A percentile compares a stretch with the other conserved stretches of the same genome.
Conservation (phyloP, 2,329 filamentous ascomycete genomes). For the Cryphonectria nitschkei region DNA sequence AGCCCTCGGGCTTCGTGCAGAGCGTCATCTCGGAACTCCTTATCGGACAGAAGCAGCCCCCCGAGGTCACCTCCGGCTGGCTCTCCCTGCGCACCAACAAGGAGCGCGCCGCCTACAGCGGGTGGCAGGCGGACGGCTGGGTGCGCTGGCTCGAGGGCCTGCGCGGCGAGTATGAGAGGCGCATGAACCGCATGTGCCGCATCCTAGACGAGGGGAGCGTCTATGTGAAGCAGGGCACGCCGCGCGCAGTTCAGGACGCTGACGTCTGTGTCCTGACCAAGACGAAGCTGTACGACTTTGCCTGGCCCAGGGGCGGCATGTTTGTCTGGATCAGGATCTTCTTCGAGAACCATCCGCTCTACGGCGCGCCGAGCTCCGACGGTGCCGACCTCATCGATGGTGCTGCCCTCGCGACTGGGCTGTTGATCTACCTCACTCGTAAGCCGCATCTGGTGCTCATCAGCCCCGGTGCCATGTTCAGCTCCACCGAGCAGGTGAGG, state of each 20-base stretch:
- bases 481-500: constrained; percentile 63
- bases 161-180: constrained; percentile 79
- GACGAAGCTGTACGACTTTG: constrained; percentile 73
- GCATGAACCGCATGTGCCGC: constrained; percentile 80
- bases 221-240: constrained; percentile 65
- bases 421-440: constrained; percentile 73
- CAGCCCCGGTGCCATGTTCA: constrained; percentile 74
- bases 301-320: constrained; percentile 86
- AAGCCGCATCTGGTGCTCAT: constrained; percentile 72
- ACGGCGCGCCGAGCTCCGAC: constrained; percentile 40
- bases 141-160: constrained; percentile 88
- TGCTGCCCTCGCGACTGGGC: constrained; percentile 61
- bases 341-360: constrained; percentile 75
- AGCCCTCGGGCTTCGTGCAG: constrained; percentile 90
- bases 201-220: constrained; percentile 71
- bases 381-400: constrained; percentile 52
- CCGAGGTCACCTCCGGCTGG: constrained; percentile 47
- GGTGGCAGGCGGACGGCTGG: constrained; percentile 86
- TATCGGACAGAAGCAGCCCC: constrained; percentile 69
- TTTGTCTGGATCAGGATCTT: constrained; percentile 82
- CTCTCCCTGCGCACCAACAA: constrained; percentile 49
- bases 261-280: constrained; percentile 80
- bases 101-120: constrained; percentile 51
- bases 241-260: constrained; percentile 46
- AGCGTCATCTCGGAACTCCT: constrained; percentile 77